Conservation (phyloP, 768 basidiomycete species). For the Amanita pseudoporphyria region DNA sequence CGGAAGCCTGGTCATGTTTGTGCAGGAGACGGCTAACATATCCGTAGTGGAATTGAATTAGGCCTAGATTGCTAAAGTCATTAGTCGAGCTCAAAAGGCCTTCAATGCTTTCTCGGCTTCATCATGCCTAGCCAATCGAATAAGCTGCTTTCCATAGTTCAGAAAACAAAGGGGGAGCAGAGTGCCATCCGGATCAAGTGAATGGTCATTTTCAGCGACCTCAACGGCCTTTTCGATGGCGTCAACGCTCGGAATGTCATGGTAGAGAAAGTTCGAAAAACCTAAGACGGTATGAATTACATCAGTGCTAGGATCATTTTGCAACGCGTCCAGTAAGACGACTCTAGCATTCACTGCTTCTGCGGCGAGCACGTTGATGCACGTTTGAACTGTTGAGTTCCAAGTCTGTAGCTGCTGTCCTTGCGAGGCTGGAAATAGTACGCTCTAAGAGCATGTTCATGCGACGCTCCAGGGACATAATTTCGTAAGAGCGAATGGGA, state of each 20-base stretch:
- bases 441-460: no score
- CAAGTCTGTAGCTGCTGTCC: not conserved
- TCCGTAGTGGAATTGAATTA: not conserved
- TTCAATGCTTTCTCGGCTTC: not conserved
- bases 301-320: no score
- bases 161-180: not conserved
- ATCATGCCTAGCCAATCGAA: not conserved
- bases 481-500: not conserved
- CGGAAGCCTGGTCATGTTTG: not conserved
- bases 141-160: not conserved
- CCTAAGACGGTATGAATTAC: not conserved
- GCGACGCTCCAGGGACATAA: not conserved
- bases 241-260: not conserved
- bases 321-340: no score
- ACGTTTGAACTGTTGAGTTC: not conserved
- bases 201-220: not conserved
- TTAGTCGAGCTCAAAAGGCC: not conserved
- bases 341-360: not conserved
- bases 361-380: not conserved
- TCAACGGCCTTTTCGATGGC: not conserved
- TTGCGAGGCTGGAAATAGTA: not conserved
- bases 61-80: not conserved
- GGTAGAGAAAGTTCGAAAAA: no score
- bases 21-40: not conserved
- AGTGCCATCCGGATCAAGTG: not conserved